These are phyloP conservation scores for Thermoascus crustaceus DNA, from an alignment of 2,329 filamentous ascomycete species.

Conservation along the genomic window DNA sequence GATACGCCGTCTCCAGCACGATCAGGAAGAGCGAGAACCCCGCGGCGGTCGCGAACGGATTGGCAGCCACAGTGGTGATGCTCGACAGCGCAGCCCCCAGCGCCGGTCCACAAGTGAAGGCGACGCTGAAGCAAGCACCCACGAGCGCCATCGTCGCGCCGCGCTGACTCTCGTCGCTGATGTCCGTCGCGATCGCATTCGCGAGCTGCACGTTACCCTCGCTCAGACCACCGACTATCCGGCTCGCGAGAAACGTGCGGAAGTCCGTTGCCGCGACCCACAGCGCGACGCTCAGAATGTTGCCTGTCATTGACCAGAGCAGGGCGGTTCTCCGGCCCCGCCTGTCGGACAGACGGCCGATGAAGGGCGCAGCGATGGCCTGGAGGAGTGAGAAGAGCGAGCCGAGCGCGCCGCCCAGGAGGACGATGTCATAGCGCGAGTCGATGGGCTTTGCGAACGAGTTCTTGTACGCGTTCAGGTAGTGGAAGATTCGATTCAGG, in stretches of 20 bases:
- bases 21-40: constrained; percentile 80
- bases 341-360: constrained; percentile 78
- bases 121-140: constrained; percentile 91
- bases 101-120: constrained; percentile 92
- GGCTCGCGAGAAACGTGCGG: constrained; percentile 87
- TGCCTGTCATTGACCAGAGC: constrained; percentile 84
- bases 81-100: constrained; percentile 79
- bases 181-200: constrained; percentile 91
- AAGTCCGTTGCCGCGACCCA: constrained; percentile 95
- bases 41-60: constrained; percentile 89
- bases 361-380: constrained; percentile 83
- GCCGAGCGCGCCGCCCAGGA: constrained; percentile 86
- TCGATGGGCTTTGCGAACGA: constrained; percentile 88
- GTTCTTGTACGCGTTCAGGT: constrained; percentile 90
- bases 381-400: constrained; percentile 91
- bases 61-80: constrained; percentile 68
- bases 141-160: constrained; percentile 94
- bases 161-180: constrained; percentile 75
- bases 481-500: constrained; percentile 69
- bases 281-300: constrained; percentile 83
- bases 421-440: constrained; percentile 91
- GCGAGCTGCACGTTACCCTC: constrained; percentile 97
- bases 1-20: constrained; percentile 75
- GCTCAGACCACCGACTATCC: constrained; percentile 83
- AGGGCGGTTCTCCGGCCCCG: constrained; percentile 82